Evolutionary conservation across 1,284 basidiomycete species (phyloP).

Genomic region (Rhodotorula sp.): DNA sequence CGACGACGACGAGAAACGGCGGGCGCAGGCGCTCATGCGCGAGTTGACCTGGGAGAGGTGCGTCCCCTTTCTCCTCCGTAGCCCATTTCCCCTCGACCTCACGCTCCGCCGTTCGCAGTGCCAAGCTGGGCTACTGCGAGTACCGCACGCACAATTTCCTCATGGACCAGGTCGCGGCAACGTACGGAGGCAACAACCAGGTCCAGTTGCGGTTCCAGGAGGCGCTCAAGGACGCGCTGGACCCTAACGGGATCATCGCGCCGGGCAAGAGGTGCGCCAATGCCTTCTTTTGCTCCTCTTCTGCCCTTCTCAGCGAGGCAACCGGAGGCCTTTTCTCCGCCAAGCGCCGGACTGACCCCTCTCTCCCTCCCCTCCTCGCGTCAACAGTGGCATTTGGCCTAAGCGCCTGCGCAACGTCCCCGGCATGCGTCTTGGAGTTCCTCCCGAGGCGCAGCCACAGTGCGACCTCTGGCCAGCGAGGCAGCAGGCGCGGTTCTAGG

Average conservation of each 20-base stretch:
- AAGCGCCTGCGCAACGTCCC: constrained; percentile 25
- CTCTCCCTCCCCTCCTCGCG: constrained; percentile 1
- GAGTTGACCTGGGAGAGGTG: constrained; percentile 39
- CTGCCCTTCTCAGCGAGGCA: constrained; percentile 45
- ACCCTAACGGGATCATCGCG: constrained; percentile 47
- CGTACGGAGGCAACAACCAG: constrained; percentile 41
- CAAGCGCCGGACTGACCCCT: constrained; percentile 31
- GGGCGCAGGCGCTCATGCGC: constrained; percentile 41
- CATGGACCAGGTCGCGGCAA: constrained; percentile 39
- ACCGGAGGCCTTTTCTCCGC: too few relatives aligned
- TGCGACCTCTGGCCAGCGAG: neutral
- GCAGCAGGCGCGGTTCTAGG: neutral
- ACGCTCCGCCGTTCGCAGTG: constrained; percentile 33
- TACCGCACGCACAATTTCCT: constrained; percentile 43
- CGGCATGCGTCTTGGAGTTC: neutral
- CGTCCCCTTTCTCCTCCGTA: constrained; percentile 1
- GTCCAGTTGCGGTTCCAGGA: constrained; percentile 44
- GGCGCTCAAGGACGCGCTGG: constrained; percentile 46
- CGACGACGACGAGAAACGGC: constrained; percentile 31
- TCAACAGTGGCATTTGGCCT: constrained; percentile 43
- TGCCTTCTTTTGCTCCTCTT: constrained; percentile 2
- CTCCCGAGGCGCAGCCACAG: neutral
- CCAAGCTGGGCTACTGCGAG: constrained; percentile 44
- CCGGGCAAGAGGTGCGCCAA: constrained; percentile 20
- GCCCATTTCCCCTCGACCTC: neutral